Percentiles rank a stretch among this genome's conserved stretches.
Evolutionary conservation across 495 filamentous ascomycete genomes (phyloP).

Genomic region (Lindgomyces ingoldianus): DNA sequence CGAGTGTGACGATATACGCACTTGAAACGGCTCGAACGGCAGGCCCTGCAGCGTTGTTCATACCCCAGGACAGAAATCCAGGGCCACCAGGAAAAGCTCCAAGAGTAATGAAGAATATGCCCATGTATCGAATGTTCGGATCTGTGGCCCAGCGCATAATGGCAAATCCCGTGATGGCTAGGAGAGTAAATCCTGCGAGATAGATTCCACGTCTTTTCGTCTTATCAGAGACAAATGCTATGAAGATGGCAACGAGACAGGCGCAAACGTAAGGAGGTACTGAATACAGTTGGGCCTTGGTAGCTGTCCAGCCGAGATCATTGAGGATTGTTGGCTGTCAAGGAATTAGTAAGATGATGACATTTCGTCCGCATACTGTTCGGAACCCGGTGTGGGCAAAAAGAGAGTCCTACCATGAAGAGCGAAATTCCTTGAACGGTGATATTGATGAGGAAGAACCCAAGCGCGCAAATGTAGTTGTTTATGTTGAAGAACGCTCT

Average conservation of each 20-base stretch:
- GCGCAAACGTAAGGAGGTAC: constrained; percentile 87
- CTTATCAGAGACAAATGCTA: constrained; percentile 69
- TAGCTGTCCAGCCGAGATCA: constrained; percentile 48
- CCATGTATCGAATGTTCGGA: constrained; percentile 64
- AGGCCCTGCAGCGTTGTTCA: constrained; percentile 60
- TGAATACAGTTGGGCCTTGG: constrained; percentile 75
- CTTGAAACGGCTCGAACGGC: constrained; percentile 58
- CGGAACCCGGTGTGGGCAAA: too few relatives aligned
- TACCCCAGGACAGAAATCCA: constrained; percentile 57
- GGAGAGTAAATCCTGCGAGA: constrained; percentile 63
- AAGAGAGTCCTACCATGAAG: constrained; percentile 35
- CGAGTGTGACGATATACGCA: constrained; percentile 57
- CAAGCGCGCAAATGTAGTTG: constrained; percentile 37
- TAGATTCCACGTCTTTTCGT: constrained; percentile 71
- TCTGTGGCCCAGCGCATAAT: constrained; percentile 67
- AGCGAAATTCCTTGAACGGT: constrained; percentile 39
- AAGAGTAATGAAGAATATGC: constrained; percentile 68
- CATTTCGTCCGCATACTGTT: too few relatives aligned
- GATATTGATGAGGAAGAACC: constrained; percentile 42
- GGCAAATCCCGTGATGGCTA: constrained; percentile 65
- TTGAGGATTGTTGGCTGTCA: constrained; percentile 36
- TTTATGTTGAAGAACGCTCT: constrained; percentile 37
- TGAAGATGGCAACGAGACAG: constrained; percentile 72
- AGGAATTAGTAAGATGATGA: background rate
- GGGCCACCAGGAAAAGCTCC: constrained; percentile 53